These are phyloP conservation scores for Fusarium bactridioides DNA, from an alignment of 2,329 filamentous ascomycete genomes.

Conservation along the genomic window DNA sequence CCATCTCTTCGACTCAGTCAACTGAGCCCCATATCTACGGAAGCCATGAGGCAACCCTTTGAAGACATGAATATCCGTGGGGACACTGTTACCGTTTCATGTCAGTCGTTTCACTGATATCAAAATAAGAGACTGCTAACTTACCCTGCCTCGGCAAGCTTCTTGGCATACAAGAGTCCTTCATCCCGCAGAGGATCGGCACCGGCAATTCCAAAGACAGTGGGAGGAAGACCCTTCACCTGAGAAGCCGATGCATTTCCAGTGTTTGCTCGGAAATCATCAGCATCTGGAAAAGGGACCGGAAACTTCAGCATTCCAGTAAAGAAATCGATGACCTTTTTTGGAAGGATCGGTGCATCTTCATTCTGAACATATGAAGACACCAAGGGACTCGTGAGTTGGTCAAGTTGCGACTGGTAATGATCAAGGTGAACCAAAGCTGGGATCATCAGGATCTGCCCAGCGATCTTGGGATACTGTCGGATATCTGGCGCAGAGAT, in stretches of 20 bases:
- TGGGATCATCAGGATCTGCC: slow-evolving; percentile 61
- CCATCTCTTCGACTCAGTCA: slow-evolving; percentile 50
- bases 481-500: slow-evolving; percentile 29
- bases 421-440: slow-evolving; percentile 43
- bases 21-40: slow-evolving; percentile 48
- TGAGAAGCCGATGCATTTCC: slow-evolving; percentile 39
- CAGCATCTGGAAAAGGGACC: slow-evolving; percentile 16
- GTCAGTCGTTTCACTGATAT: background rate
- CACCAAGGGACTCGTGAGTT: slow-evolving; percentile 46
- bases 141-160: slow-evolving; percentile 54
- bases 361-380: slow-evolving; percentile 56
- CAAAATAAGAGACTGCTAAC: slow-evolving; percentile 4
- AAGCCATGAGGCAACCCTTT: slow-evolving; percentile 63
- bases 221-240: slow-evolving; percentile 54
- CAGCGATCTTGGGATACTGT: slow-evolving; percentile 47
- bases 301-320: slow-evolving; percentile 40
- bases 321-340: slow-evolving; percentile 38
- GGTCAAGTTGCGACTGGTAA: slow-evolving; percentile 40
- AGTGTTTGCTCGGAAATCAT: slow-evolving; percentile 51
- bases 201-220: slow-evolving; percentile 55
- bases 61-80: slow-evolving; percentile 58
- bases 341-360: slow-evolving; percentile 58
- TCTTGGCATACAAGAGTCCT: slow-evolving; percentile 55
- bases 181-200: slow-evolving; percentile 59
- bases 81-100: slow-evolving; percentile 47